Conservation (phyloP, 495 filamentous ascomycete species). For the Cercophora scortea region DNA sequence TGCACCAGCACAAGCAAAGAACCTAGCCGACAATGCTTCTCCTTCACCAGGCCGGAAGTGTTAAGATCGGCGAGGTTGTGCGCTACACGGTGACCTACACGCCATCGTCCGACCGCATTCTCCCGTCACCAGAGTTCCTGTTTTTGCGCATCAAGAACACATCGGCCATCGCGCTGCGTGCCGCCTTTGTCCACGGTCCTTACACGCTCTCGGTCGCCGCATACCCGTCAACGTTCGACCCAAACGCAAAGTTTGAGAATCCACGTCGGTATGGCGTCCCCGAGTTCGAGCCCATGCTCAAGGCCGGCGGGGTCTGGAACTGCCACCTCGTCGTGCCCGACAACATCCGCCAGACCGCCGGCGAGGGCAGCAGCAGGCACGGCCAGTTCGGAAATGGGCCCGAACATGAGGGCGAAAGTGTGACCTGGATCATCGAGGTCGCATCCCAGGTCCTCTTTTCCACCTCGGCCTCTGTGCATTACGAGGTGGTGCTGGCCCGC, state of each 20-base stretch:
- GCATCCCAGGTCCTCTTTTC: conserved; percentile 90
- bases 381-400: conserved; percentile 29
- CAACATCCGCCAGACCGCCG: conserved; percentile 44
- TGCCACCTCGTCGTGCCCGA: conserved; percentile 70
- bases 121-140: conserved; percentile 70
- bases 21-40: conserved; percentile 60
- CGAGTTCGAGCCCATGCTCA: conserved; percentile 91
- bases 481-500: conserved; percentile 76
- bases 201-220: conserved; percentile 84
- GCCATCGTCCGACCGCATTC: conserved; percentile 77
- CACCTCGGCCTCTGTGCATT: conserved; percentile 76
- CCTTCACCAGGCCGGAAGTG: conserved; percentile 76
- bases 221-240: conserved; percentile 71
- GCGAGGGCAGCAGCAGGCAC: conserved; percentile 21
- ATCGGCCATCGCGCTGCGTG: conserved; percentile 81
- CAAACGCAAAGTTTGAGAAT: conserved; percentile 61
- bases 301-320: conserved; percentile 81
- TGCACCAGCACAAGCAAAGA: not conserved
- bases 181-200: conserved; percentile 91
- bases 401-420: conserved; percentile 38
- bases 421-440: conserved; percentile 88
- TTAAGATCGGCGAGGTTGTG: conserved; percentile 88
- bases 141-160: conserved; percentile 85
- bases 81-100: conserved; percentile 91
- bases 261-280: conserved; percentile 58